Base-by-base conservation (phyloP, 352 stramenopile genomes). In the Phytophthora lateralis region DNA sequence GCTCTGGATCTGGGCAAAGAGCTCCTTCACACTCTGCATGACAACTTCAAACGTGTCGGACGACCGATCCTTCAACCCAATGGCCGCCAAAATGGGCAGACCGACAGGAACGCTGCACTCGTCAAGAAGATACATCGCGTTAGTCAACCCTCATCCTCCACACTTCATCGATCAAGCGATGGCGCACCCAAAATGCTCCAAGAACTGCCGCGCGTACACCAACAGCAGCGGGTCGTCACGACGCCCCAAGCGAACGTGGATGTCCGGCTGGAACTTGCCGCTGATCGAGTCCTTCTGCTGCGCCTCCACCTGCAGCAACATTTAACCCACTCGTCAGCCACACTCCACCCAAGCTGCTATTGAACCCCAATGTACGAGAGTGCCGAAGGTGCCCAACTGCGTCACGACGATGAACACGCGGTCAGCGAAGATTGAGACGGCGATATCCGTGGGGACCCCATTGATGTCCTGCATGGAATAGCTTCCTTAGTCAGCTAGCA, bases 391-490 rank as follows among this genome's bases (percentile, higher is more conserved):
- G 45, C 77, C 82, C 41, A 95, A 52, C 57, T 95, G 86, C 17
- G 84, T 93, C 57, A 92, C 82, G 4, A 63, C 75, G 45, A 95
- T 89, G 69, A 95, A 92, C 42, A 95, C 52, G n/a, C 85, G 84
- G 68, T 95, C 83, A 4, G 63, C 57, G 47, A 95, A 95, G 52
- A 93, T 82, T 20, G 82, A 88, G 35, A 95, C 69, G 27, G 79
- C 81, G 26, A 95, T 55, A 37, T 92, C 78, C 6, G 86, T 95
- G 37, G 68, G 57, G 4, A 89, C 50, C 27, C 81, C 82, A 61
- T 93, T 90, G 57, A 95, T 91, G 7, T 78, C 76, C 86, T 95
- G 49, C 46, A 26, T 1, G 26, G 5, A 38, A 24, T 24, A 63
- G 20, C 45, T 11, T 12, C 29, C 15, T 66, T 20, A 59, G 42